Evolutionary conservation across 345 rosid genomes (phyloP), one percentile per base, ranked within the genome.

Genomic region (Ricinus communis): DNA sequence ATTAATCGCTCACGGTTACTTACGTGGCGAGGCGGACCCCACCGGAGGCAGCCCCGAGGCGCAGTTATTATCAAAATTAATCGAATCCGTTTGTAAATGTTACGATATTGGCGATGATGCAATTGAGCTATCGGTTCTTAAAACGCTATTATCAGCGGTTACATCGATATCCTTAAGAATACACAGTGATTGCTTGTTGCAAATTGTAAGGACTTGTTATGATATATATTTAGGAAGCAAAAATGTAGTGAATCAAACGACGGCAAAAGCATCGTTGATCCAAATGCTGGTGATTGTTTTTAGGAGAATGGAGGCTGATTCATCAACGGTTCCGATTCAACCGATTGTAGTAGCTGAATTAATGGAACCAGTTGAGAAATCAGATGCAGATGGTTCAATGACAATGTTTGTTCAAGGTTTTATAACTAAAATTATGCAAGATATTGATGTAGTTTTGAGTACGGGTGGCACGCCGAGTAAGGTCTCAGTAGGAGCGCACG

Each of bases 341-440:
- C 99, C 99, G 0, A 95, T 95, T 74, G 98, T 95, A 1, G 98
- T 95, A n/a, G 98, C 99, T 12, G 99, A 95, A 78, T 80, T 95
- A 58, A 93, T 95, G 99, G 91, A 86, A 71, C 99, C 98, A 0
- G 68, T 78, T 12, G 98, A 88, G 80, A 93, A 87, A 82, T 85
- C 98, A 0, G 97, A 93, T n/a, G 77, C 78, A 7, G 98, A 93
- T 25, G 91, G 86, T 16, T 86, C 95, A 3, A 86, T 89, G 74
- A 82, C 91, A 27, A 85, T 89, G 88, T 95, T 94, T 74, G 96
- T 90, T 60, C 95, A 90, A 63, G 93, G 96, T 53, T 93, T 90
- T 74, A 87, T 88, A 19, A 88, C 91, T 63, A 90, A 84, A 72
- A 81, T 90, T 36, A 90, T 88, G 90, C 93, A 88, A 77, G 96